Evolutionary conservation across 176 grass and related monocot species (phyloP).

Genomic region (Eleusine indica): DNA sequence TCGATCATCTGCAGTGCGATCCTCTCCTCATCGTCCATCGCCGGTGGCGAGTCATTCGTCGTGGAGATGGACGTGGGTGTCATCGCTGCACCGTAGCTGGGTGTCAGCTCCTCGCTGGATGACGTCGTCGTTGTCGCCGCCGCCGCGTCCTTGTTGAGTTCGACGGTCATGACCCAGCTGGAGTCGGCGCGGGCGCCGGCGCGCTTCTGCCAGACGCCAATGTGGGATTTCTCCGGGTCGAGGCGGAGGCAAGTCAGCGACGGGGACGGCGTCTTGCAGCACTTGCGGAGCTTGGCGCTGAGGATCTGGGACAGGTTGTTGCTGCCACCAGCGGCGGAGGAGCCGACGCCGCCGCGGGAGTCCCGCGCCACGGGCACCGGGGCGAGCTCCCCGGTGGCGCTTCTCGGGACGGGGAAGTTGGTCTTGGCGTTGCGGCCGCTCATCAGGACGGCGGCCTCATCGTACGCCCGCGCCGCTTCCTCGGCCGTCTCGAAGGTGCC

Average conservation of each 20-base stretch:
- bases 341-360: neutral
- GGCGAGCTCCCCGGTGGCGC: constrained; percentile 46
- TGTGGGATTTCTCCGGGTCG: constrained; percentile 97
- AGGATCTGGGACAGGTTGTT: constrained; percentile 85
- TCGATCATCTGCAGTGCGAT: constrained; percentile 99
- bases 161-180: constrained; percentile 97
- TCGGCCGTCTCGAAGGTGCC: constrained; percentile 99
- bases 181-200: constrained; percentile 88
- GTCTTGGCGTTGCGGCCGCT: constrained; percentile 99
- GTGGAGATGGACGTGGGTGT: constrained; percentile 29
- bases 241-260: constrained; percentile 98
- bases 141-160: constrained; percentile 61
- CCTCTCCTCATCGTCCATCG: constrained; percentile 81
- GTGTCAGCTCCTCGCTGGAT: neutral
- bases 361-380: neutral
- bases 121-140: neutral
- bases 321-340: neutral
- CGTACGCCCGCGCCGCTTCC: constrained; percentile 94
- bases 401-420: constrained; percentile 83
- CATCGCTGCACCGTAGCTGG: neutral
- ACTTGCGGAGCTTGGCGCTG: constrained; percentile 94
- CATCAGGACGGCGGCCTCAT: constrained; percentile 97
- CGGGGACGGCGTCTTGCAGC: constrained; percentile 89
- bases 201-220: constrained; percentile 99
- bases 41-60: constrained; percentile 25